Base-by-base conservation (phyloP, 2,329 filamentous ascomycete genomes). In the Ascocoryne sarcoides region DNA sequence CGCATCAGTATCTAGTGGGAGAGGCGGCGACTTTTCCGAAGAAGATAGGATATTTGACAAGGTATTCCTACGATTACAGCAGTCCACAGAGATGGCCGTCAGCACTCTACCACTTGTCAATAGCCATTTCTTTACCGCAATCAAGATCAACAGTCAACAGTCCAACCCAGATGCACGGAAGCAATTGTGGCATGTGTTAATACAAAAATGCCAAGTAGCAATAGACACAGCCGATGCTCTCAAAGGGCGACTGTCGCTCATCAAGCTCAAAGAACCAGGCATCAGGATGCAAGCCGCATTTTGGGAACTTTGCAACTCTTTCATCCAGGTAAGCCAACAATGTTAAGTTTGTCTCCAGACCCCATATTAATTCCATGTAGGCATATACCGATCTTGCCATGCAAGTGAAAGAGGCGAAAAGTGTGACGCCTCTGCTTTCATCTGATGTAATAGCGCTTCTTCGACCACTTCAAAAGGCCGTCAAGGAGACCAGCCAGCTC, bases 261-360 rank as follows among this genome's bases (percentile, higher is more conserved):
- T 95, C 66, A 88, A 88, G 59, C 68, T 94, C 9, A 92, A 90
- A 58, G 88, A 95, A 53, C 84, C 85, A 5, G 80, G 78, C 9
- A 74, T 85, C 37, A 73, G 86, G 39, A 78, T 71, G 2, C 76
- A 81, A 53, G 59, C 67, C 2, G 63, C 65, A 12, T 82, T 80
- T 59, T 81, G 78, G 75, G 68, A 76, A 49, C 68, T 89, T 39
- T 92, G 84, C 65, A 87, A 82, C 62, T 73, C 70, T 51, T 87
- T 87, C 49, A 73, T 85, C 48, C 73, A 73, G 51, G 57, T 59
- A 47, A 39, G 53, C 35, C 16, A 10, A 32, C 29, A 20, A 12
- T 9, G 15, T 2, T 35, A 10, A 20, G 26, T 33, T 12, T 9
- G 30, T 16, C 28, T 26, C 10, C 21, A 18, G 21, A 8, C 26